Evolutionary conservation across 495 filamentous ascomycete genomes (phyloP), one percentile per base, ranked within the genome.

Genomic region (Podospora fimiseda): DNA sequence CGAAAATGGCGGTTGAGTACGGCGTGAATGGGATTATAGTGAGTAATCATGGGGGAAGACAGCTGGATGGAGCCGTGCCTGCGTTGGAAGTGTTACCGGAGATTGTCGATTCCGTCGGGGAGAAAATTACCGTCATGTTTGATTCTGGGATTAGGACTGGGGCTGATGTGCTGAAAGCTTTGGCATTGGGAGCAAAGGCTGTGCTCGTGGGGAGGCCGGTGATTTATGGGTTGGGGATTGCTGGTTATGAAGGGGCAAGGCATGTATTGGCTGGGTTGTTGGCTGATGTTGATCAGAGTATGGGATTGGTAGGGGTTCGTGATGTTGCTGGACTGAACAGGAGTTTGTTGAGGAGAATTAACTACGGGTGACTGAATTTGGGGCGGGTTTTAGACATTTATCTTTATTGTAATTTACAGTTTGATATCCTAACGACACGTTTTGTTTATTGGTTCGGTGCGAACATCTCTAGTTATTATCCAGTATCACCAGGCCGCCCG

Each of bases 241-340:
- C 71, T 24, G 83, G 83, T 8, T 72, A 78, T 51, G 65, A 74
- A 38, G 82, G 83, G 4, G 83, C 78, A 2, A 76, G 75, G 52
- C 71, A 80, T 48, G 79, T 85, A 2, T 53, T 85, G 23, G 72
- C 74, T 42, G 74, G 77, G 3, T 60, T 84, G 14, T 62, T 83
- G 39, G 80, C 82, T 11, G 82, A 85, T 60, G 60, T 84, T 9
- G 81, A 81, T 67, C 76, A 80, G 60, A 78, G 70, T 14, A 80
- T 84, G 80, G 72, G 75, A 1, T 62, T 84, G 43, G 64, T 74
- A 2, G 82, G 82, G 1, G 81, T 81, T 41, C 62, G 69, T 37
- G 77, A 62, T 3, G 70, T 84, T 37, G 67, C 63, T 1, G 81
- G 78, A 38, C 77, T 81, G 52, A 71, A 79, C 44, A 67, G 67